Base-by-base conservation (phyloP, 345 rosid species). In the Eutrema heterophyllum region DNA sequence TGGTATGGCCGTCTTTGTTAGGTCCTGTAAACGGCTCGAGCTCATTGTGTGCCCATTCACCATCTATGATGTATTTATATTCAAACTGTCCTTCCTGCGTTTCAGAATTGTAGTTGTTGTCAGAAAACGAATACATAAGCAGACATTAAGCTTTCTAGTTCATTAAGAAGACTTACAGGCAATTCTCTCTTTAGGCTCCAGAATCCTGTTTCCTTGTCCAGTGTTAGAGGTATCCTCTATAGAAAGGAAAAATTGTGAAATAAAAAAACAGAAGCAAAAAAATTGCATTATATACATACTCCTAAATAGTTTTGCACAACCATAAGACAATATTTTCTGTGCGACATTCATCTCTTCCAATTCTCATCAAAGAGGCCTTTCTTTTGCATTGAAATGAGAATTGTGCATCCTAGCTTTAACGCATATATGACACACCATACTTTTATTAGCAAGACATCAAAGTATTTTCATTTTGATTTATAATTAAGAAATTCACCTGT, bases 81-180 rank as follows among this genome's bases (percentile, higher is more conserved):
- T 95, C 99, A 11, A 89, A 95, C 66, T 65, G 65, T 71, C 99
- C 99, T 80, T 88, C 97, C 99, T 95, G 97, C 82, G 5, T 72
- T 66, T 53, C 33, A 66, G 16, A 67, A 50, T 68, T 9, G 24
- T 5, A 2, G 30, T 5, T 0, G 12, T 21, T 14, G 49, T 72
- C 8, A 0, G 55, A 64, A 36, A 57, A 15, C 16, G 49, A 30
- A 27, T 49, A 63, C 44, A 8, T 8, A 67, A 46, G n/a, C 8
- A 46, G n/a, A 62, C 29, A 62, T 36, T 29, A 1, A 45, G 44
- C 36, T 45, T 68, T 11, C 43, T 11, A 62, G 14, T 44, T 32
- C 30, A 43, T 55, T 46, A 27, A 43, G 39, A 68, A 46, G 21
- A 76, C 91, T 82, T 74, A 88, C 99, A 40, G 90, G 84, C 62